phyloP scores from a whole-genome alignment of 257 asterid genomes.

The Leptodermis oblonga region DNA sequence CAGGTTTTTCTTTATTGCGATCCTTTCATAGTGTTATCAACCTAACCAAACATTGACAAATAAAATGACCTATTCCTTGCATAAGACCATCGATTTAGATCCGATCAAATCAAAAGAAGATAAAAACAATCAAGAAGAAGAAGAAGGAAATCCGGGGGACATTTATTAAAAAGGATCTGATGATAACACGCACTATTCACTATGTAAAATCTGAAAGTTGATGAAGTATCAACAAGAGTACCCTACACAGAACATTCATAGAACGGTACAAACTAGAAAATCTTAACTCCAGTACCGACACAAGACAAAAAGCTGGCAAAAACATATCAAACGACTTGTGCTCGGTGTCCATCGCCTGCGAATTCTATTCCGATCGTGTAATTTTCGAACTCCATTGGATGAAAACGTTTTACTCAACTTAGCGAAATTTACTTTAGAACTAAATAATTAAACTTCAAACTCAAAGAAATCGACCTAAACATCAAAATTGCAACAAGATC shows the following conservation, averaged over 20 bases:
- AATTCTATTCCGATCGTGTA: background rate
- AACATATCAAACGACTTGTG: background rate
- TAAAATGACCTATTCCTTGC: background rate
- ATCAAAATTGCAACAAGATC: constrained; percentile 2
- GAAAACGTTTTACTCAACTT: background rate
- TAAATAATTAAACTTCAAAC: background rate
- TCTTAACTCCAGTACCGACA: background rate
- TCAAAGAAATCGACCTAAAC: background rate
- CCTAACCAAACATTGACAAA: background rate
- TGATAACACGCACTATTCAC: background rate
- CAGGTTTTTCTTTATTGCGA: background rate
- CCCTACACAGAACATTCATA: background rate
- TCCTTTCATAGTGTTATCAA: background rate
- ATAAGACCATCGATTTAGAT: background rate
- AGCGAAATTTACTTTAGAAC: background rate
- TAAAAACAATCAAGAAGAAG: background rate
- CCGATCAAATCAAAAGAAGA: background rate
- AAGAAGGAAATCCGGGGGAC: background rate
- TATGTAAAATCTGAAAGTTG: background rate
- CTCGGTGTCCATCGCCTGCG: background rate
- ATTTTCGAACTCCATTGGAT: background rate
- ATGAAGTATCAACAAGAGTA: background rate
- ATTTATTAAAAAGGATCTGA: background rate
- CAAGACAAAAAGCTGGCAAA: background rate
- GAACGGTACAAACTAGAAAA: background rate